These are phyloP conservation scores for Malassezia globosa DNA, from an alignment of 1,284 basidiomycete genomes.

Conservation along the genomic window DNA sequence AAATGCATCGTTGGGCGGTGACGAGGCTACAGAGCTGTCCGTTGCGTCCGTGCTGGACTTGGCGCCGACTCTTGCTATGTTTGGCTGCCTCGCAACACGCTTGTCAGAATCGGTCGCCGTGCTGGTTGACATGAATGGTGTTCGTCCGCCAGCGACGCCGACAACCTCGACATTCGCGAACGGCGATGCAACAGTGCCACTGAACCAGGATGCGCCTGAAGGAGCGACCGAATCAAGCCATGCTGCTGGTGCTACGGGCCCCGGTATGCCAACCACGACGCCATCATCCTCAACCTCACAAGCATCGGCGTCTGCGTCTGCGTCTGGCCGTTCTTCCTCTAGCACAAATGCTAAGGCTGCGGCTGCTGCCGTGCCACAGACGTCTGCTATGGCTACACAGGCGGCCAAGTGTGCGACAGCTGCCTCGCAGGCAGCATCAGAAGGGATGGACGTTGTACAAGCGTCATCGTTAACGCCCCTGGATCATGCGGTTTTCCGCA, in stretches of 20 bases:
- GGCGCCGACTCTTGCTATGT: constrained; percentile 37
- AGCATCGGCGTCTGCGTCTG: not conserved
- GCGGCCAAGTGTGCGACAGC: constrained; percentile 7
- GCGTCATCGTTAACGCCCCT: constrained; percentile 84
- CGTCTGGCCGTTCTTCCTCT: not conserved
- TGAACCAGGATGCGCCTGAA: constrained; percentile 7
- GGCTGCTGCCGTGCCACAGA: not conserved
- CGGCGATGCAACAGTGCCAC: constrained; percentile 7
- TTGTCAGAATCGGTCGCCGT: constrained; percentile 21
- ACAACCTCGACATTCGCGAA: constrained; percentile 9
- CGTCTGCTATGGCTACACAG: constrained; percentile 8
- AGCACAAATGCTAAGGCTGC: constrained; percentile 4
- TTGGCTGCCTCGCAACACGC: constrained; percentile 23
- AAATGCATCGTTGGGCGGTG: constrained; percentile 19
- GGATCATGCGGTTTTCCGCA: constrained; percentile 73
- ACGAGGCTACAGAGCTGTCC: constrained; percentile 27
- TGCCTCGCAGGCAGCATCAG: constrained; percentile 1
- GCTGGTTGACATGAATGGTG: not conserved
- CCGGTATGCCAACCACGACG: not conserved
- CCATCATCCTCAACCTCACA: not conserved
- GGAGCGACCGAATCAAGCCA: constrained; percentile 8
- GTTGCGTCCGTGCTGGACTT: constrained; percentile 23
- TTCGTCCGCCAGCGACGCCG: not conserved
- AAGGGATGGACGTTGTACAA: constrained; percentile 60
- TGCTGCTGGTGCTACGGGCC: constrained; percentile 1